Percentiles rank a stretch among this genome's conserved stretches.
Evolutionary conservation across 2,329 filamentous ascomycete genomes (phyloP).

Genomic region (Byssochlamys sp.): DNA sequence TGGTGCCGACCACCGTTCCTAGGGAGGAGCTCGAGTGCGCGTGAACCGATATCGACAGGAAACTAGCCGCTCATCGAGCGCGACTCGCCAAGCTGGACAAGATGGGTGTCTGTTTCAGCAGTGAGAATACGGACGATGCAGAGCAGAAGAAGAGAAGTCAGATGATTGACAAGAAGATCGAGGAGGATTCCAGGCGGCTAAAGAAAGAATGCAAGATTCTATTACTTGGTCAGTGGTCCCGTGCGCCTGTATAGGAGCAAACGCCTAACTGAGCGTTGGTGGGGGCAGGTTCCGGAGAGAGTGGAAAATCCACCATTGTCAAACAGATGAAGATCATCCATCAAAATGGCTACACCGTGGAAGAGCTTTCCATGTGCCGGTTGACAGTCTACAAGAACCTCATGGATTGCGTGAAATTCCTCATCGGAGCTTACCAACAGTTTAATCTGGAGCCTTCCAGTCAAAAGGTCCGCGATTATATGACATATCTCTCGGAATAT

Average conservation of each 20-base stretch:
- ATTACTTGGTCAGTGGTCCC: slow-evolving; percentile 63
- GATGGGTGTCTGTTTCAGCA: slow-evolving; percentile 94
- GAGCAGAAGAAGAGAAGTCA: slow-evolving; percentile 95
- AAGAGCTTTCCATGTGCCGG: slow-evolving; percentile 87
- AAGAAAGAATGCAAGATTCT: slow-evolving; percentile 98
- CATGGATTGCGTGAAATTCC: slow-evolving; percentile 87
- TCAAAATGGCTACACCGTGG: slow-evolving; percentile 89
- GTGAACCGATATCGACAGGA: background rate
- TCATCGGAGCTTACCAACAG: slow-evolving; percentile 83
- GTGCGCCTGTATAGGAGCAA: slow-evolving; percentile 1
- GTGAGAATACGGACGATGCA: slow-evolving; percentile 65
- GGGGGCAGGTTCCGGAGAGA: slow-evolving; percentile 78
- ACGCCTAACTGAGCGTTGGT: slow-evolving; percentile 7
- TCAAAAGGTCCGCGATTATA: slow-evolving; percentile 61
- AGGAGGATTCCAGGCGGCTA: slow-evolving; percentile 87
- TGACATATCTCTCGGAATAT: slow-evolving; percentile 76
- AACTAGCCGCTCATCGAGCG: background rate
- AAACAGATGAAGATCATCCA: slow-evolving; percentile 99
- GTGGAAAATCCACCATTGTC: slow-evolving; percentile 96
- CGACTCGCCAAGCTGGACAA: slow-evolving; percentile 8
- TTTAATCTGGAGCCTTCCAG: slow-evolving; percentile 74
- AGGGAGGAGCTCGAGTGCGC: background rate
- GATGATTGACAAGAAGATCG: slow-evolving; percentile 83
- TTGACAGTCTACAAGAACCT: slow-evolving; percentile 97
- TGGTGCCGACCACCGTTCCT: background rate